Evolutionary conservation across 1,139 yeast genomes (phyloP), one percentile per base, ranked within the genome.

Genomic region (Blastobotrys illinoisensis): DNA sequence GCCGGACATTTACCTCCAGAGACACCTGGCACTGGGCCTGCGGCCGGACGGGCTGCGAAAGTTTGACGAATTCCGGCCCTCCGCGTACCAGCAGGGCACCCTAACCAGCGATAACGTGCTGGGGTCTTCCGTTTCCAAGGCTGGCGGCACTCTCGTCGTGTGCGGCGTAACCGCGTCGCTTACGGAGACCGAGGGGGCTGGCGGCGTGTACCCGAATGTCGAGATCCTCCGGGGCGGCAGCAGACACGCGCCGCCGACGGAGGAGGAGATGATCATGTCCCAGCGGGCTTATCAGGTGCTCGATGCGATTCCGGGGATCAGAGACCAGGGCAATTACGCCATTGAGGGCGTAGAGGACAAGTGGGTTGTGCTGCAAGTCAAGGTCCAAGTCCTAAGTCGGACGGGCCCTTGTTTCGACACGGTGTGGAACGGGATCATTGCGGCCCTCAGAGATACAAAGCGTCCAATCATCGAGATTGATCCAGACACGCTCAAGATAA

Each of bases 191-290:
- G 64, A 64, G 5, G 70, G 71, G 46, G 73, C 70, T 20, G 77
- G 74, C 40, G 77, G 74, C 60, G 71, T 83, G 1, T 89, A 80
- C 66, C 95, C 97, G 0, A 85, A 88, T 47, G 91, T 91, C 9
- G 95, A 88, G 62, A 81, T 89, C 14, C 80, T 85, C 55, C 76
- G 95, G 56, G 76, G 89, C 54, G 62, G 63, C n/a, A 57, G 58
- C 19, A 55, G 62, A 23, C 47, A 51, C 26, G 64, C 62, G 2
- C 89, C 93, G 2, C 97, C 97, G 20, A 84, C 95, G 1, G 90
- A 85, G 61, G 97, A 91, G 71, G 97, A 91, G 69, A 89, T 88
- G 87, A 82, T 81, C 28, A 66, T 88, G 36, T 82, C 95, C 2
- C 96, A 88, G 68, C 75, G 76, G 56, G 65, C 88, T 32, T 82